Evolutionary conservation across 164 flowering plant species (phyloP).

Genomic region (Cinnamomum chago): DNA sequence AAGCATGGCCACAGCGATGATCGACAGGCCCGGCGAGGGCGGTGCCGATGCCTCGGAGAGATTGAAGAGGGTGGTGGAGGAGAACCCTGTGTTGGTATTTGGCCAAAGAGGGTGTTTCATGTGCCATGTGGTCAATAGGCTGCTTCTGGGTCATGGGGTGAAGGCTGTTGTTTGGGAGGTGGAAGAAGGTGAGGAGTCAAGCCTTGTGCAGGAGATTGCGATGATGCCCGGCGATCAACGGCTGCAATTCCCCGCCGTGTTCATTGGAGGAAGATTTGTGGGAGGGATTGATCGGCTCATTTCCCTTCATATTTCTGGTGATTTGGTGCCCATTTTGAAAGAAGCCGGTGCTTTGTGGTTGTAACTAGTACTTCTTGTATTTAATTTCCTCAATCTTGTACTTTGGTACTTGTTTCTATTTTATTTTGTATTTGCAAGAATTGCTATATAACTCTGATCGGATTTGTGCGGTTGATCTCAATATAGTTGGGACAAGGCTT

Average conservation of each 20-base stretch:
- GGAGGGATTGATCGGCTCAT: constrained; percentile 47
- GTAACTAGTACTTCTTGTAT: constrained; percentile 6
- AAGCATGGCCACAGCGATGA: neutral
- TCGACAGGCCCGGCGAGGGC: neutral
- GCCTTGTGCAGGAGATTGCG: constrained; percentile 22
- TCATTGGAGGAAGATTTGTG: constrained; percentile 43
- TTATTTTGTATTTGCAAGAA: neutral
- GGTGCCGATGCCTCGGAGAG: neutral
- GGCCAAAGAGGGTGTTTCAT: constrained; percentile 69
- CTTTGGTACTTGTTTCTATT: neutral
- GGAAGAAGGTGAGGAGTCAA: constrained; percentile 45
- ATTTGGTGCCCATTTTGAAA: constrained; percentile 42
- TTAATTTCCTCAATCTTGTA: neutral
- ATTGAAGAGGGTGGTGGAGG: constrained; percentile 33
- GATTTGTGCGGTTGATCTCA: too few relatives aligned
- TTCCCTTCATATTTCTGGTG: constrained; percentile 49
- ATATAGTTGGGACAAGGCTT: too few relatives aligned
- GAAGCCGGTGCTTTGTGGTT: constrained; percentile 50
- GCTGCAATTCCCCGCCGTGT: constrained; percentile 38
- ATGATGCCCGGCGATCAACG: neutral
- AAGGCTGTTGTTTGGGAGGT: constrained; percentile 69
- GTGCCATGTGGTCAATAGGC: constrained; percentile 64
- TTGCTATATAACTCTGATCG: too few relatives aligned
- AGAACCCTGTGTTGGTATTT: constrained; percentile 65
- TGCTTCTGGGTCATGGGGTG: constrained; percentile 57